Evolutionary conservation across 2,329 filamentous ascomycete species (phyloP).

Genomic region (Fusarium goolgardi): DNA sequence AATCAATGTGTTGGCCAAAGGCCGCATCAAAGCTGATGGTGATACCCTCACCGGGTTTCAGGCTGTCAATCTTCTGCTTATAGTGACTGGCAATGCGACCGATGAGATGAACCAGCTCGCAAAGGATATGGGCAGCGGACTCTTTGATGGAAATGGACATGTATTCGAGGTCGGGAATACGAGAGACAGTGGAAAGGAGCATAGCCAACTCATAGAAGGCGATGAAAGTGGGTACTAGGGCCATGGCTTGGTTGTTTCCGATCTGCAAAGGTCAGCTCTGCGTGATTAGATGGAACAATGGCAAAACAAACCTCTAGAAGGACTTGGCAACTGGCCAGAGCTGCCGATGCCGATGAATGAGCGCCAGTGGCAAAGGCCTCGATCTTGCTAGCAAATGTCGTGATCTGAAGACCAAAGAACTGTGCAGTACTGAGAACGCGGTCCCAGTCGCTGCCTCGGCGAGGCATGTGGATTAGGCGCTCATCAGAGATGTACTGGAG

Average conservation of each 20-base stretch:
- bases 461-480: constrained; percentile 56
- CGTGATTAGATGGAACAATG: rapidly evolving
- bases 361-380: constrained; percentile 43
- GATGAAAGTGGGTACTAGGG: constrained; percentile 55
- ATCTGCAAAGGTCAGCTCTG: constrained; percentile 47
- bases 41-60: constrained; percentile 41
- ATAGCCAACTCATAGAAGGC: constrained; percentile 55
- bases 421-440: constrained; percentile 55
- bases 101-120: constrained; percentile 51
- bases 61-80: constrained; percentile 50
- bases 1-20: constrained; percentile 52
- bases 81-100: constrained; percentile 53
- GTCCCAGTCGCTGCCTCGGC: constrained; percentile 56
- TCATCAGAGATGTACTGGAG: constrained; percentile 54
- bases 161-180: constrained; percentile 53
- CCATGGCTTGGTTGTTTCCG: constrained; percentile 53
- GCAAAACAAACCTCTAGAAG: constrained; percentile 52
- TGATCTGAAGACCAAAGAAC: constrained; percentile 56
- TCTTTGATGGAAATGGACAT: constrained; percentile 49
- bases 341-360: constrained; percentile 46
- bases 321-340: constrained; percentile 53
- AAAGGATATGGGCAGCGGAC: constrained; percentile 51
- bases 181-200: constrained; percentile 52
- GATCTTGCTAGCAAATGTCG: constrained; percentile 51
- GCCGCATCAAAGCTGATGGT: constrained; percentile 53